phyloP scores from a whole-genome alignment of 2,329 filamentous ascomycete species.

The Gaeumannomyces tritici region DNA sequence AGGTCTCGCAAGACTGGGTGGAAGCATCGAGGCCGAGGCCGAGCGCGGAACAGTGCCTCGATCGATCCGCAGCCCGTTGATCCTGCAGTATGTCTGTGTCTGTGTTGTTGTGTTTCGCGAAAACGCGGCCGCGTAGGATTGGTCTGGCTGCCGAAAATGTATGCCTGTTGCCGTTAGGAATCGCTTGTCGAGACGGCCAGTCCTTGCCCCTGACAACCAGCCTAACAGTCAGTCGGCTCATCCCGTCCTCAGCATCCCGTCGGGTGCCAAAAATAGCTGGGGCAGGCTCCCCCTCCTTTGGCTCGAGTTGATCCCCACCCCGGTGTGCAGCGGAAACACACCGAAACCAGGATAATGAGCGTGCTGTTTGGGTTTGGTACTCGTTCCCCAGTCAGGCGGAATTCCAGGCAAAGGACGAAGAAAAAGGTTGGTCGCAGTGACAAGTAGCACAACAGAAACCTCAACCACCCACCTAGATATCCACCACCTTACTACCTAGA shows the following conservation, averaged over 20 bases:
- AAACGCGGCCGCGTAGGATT: neutral
- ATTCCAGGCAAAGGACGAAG: too few relatives aligned
- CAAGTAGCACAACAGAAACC: neutral
- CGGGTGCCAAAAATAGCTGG: neutral
- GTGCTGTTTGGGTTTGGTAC: too few relatives aligned
- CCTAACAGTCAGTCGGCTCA: neutral
- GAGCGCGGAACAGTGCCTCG: neutral
- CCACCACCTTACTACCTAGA: too few relatives aligned
- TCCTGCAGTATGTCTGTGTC: neutral
- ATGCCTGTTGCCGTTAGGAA: neutral
- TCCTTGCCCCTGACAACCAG: neutral
- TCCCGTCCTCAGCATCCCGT: too few relatives aligned
- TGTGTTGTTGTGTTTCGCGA: neutral
- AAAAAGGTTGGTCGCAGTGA: neutral
- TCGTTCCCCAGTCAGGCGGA: too few relatives aligned
- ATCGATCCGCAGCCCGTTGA: neutral
- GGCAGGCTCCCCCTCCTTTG: neutral
- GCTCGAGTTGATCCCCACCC: neutral
- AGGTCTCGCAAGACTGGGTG: neutral
- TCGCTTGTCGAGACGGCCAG: too few relatives aligned
- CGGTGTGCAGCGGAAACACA: neutral
- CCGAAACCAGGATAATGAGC: too few relatives aligned
- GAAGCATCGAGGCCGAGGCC: neutral
- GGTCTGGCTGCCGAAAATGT: neutral
- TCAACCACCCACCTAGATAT: too few relatives aligned